A percentile compares a stretch with the other conserved stretches of the same genome.
These are phyloP conservation scores for Hypoxylon sp. DNA, from an alignment of 2,329 filamentous ascomycete species.

Conservation along the genomic window DNA sequence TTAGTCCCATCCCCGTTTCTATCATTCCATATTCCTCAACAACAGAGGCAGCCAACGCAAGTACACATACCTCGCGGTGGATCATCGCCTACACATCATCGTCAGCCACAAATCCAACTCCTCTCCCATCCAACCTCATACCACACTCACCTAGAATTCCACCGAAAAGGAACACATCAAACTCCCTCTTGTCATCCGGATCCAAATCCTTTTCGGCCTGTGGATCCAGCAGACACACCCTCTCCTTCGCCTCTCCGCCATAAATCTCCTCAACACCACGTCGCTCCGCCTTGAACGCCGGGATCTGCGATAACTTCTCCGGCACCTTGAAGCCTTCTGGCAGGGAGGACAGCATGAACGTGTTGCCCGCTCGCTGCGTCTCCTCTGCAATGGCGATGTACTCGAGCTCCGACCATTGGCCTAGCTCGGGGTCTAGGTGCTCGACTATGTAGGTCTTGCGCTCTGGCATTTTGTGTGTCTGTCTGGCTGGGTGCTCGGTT, in stretches of 20 bases:
- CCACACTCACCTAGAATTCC: slow-evolving; percentile 84
- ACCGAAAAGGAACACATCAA: slow-evolving; percentile 95
- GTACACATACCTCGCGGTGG: slow-evolving; percentile 82
- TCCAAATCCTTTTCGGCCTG: slow-evolving; percentile 83
- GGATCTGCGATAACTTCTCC: slow-evolving; percentile 65
- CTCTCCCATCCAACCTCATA: not conserved
- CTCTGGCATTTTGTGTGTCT: slow-evolving; percentile 43
- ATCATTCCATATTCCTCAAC: not conserved
- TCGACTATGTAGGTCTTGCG: slow-evolving; percentile 91
- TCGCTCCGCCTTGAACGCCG: slow-evolving; percentile 79
- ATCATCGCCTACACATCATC: slow-evolving; percentile 78
- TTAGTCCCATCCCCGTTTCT: slow-evolving; percentile 11
- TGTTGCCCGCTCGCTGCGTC: slow-evolving; percentile 74
- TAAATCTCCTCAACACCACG: slow-evolving; percentile 89
- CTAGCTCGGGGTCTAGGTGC: slow-evolving; percentile 95
- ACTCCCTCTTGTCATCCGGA: slow-evolving; percentile 84
- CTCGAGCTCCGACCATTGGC: slow-evolving; percentile 93
- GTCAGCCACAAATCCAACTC: not conserved
- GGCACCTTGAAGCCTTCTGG: slow-evolving; percentile 78
- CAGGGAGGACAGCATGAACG: slow-evolving; percentile 87
- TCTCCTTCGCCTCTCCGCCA: slow-evolving; percentile 59
- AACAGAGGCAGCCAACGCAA: not conserved
- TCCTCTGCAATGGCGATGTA: slow-evolving; percentile 90
- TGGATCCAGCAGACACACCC: slow-evolving; percentile 92
- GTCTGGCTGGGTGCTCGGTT: not conserved